phyloP scores from a whole-genome alignment of 192 early-diverging fungal genomes.

The Coemansia sp. region DNA sequence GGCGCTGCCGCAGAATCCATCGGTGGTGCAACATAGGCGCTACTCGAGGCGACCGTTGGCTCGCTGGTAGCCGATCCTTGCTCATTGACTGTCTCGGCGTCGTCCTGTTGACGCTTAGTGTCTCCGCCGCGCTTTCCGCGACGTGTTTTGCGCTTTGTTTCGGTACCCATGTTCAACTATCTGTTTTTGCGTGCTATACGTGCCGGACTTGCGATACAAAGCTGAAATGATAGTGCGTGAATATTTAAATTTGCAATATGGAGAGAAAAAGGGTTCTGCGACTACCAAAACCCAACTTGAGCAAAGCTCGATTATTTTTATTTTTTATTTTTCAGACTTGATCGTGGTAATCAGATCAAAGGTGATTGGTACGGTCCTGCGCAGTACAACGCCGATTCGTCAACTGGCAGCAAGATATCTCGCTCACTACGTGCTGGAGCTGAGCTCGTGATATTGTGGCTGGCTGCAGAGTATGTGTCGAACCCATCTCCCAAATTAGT shows the following conservation, averaged over 20 bases:
- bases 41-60: background rate
- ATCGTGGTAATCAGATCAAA: background rate
- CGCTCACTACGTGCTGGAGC: background rate
- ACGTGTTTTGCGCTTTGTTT: slow-evolving; percentile 24
- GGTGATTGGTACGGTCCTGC: background rate
- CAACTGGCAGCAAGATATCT: background rate
- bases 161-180: slow-evolving; percentile 10
- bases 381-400: background rate
- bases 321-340: background rate
- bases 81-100: background rate
- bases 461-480: background rate
- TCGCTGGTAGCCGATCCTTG: background rate
- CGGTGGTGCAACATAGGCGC: slow-evolving; percentile 19
- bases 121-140: slow-evolving; percentile 34
- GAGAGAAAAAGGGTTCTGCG: background rate
- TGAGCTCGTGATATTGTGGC: background rate
- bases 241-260: background rate
- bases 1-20: slow-evolving; percentile 13
- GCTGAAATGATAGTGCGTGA: background rate
- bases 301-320: background rate
- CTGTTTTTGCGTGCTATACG: background rate
- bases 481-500: background rate
- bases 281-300: background rate
- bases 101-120: slow-evolving; percentile 11
- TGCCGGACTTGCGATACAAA: background rate